Evolutionary conservation across 2,329 filamentous ascomycete genomes (phyloP), one percentile per base, ranked within the genome.

Genomic region (Clathrospora elynae): DNA sequence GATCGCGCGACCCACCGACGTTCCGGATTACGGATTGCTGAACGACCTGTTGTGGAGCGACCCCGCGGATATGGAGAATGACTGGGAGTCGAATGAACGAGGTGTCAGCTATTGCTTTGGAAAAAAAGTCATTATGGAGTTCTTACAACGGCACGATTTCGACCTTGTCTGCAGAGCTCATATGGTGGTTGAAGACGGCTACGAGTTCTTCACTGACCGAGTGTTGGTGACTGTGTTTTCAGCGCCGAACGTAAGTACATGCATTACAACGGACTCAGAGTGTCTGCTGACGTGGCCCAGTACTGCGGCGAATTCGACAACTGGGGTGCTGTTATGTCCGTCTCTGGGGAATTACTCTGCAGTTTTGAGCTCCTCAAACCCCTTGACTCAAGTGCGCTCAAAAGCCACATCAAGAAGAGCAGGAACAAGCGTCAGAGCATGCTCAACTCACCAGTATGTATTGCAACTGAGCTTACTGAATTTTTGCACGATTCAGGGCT

Each of bases 271-370:
- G 3, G 35, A 18, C 20, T 14, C 19, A 24, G 32, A 14, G 22
- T 48, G 25, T 25, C 43, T 53, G 54, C 66, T 61, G 26, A 53
- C 18, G n/a, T 5, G 4, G 13, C 24, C 11, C 42, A 95, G 88
- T 97, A 99, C 66, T 99, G 93, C 62, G 93, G 93, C 56, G 93
- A 99, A 71, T 99, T 99, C 57, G 93, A 99, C 68, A 99, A 99
- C 54, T 97, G 93, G 90, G 93, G 93, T 13, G 93, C 93, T 10
- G 91, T 97, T 56, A 99, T 99, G 93, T 96, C 92, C 2, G 93
- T 99, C 14, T 96, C 90, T 1, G 83, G 83, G 10, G 93, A 97
- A 71, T 75, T 99, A 37, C 82, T 99, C 1, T 99, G 93, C 75
- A 96, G 91, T 68, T 99, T 99, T 66, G 93, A 99, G 73, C 79